Conservation (phyloP, 768 basidiomycete genomes). For the Hericium alpestre region DNA sequence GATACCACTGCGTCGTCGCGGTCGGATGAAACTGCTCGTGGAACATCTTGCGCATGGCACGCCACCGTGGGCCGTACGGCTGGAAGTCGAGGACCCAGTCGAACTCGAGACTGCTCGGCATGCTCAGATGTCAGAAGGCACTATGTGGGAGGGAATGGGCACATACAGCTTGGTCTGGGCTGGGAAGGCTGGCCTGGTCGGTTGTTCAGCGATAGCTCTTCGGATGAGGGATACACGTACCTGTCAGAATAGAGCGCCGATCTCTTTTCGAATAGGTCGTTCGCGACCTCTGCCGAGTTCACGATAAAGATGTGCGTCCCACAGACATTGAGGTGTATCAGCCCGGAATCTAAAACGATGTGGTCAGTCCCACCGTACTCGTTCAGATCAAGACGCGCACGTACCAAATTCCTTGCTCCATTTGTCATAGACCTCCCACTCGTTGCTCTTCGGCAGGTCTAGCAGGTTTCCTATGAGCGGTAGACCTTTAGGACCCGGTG, state of each 20-base stretch:
- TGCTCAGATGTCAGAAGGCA: too few relatives aligned
- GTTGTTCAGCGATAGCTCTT: too few relatives aligned
- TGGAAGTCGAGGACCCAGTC: constrained; percentile 6
- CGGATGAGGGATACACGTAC: too few relatives aligned
- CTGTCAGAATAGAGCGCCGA: background rate
- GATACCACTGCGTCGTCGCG: constrained; percentile 14
- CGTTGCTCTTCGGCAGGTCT: constrained; percentile 6
- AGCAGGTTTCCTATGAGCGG: constrained; percentile 9
- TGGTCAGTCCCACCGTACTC: background rate
- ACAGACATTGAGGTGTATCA: background rate
- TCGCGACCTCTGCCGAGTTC: constrained; percentile 22
- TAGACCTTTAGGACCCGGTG: constrained; percentile 11
- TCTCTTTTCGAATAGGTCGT: constrained; percentile 4
- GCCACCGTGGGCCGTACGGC: background rate
- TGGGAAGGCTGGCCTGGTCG: too few relatives aligned
- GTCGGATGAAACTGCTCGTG: constrained; percentile 6
- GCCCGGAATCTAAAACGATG: too few relatives aligned
- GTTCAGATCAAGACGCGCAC: background rate
- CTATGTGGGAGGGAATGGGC: too few relatives aligned
- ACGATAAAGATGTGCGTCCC: constrained; percentile 13
- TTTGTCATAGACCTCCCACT: constrained; percentile 7
- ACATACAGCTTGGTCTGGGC: too few relatives aligned
- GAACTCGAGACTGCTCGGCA: background rate
- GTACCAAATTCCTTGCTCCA: constrained; percentile 12
- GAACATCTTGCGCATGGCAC: background rate